A percentile compares a stretch with the other conserved stretches of the same genome.
Conservation (phyloP, 495 filamentous ascomycete species). For the Penicillium ochrochloron region DNA sequence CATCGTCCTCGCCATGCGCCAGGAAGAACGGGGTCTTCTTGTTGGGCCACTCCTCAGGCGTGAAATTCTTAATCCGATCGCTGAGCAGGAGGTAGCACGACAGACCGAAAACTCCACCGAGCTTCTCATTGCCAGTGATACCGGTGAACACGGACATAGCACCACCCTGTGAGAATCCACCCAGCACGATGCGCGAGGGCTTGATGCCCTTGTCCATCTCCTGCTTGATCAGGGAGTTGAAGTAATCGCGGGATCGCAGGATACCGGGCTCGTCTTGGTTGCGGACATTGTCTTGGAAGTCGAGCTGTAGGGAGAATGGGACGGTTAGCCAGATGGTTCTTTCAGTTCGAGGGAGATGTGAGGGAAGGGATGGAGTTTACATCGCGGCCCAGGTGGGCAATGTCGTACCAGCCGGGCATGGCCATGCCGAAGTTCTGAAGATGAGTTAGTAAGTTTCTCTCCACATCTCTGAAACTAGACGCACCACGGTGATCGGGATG, state of each 20-base stretch:
- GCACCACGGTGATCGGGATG: constrained; percentile 86
- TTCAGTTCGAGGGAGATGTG: background rate
- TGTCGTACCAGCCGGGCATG: constrained; percentile 95
- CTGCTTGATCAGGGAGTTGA: constrained; percentile 80
- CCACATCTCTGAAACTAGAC: constrained; percentile 24
- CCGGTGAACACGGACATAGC: constrained; percentile 67
- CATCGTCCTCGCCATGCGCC: constrained; percentile 79
- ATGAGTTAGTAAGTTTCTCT: background rate
- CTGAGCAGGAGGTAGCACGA: constrained; percentile 81
- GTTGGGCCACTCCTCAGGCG: constrained; percentile 69
- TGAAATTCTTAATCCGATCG: constrained; percentile 67
- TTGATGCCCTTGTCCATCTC: constrained; percentile 85
- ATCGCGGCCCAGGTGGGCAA: constrained; percentile 62
- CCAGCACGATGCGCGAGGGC: constrained; percentile 80
- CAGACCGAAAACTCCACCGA: constrained; percentile 87
- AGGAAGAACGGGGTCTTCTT: constrained; percentile 84
- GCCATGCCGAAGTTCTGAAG: constrained; percentile 74
- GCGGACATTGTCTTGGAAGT: constrained; percentile 52
- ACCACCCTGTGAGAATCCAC: constrained; percentile 67
- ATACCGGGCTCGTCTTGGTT: constrained; percentile 83
- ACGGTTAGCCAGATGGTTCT: background rate
- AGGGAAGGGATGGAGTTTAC: constrained; percentile 30
- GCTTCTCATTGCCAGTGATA: constrained; percentile 70
- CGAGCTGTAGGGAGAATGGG: constrained; percentile 31
- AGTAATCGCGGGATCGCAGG: constrained; percentile 68